phyloP scores from a whole-genome alignment of 2,329 filamentous ascomycete genomes.

The Stachybotrys elegans region DNA sequence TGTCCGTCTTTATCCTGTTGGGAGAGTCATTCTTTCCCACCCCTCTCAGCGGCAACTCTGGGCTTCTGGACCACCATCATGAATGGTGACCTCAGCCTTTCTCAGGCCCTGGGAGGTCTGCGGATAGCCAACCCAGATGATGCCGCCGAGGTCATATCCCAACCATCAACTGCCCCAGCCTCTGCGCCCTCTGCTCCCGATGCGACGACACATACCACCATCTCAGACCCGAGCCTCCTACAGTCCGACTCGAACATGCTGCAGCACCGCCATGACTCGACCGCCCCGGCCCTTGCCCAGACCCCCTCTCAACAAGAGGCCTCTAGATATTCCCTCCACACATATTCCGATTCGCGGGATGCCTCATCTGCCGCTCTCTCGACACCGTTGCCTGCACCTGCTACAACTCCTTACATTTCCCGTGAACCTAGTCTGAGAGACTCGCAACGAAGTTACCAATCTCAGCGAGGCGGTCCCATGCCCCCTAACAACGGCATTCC shows the following conservation, averaged over 20 bases:
- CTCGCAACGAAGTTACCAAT: conserved; percentile 53
- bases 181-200: conserved; percentile 14
- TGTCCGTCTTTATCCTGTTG: too few species aligned
- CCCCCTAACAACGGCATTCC: conserved; percentile 51
- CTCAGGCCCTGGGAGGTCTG: conserved; percentile 85
- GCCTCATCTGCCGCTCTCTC: conserved; percentile 58
- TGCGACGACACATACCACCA: conserved; percentile 9
- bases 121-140: conserved; percentile 96
- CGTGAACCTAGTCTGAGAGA: conserved; percentile 67
- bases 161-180: conserved; percentile 14
- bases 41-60: conserved; percentile 17
- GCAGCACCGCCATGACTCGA: conserved; percentile 15
- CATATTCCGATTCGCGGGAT: conserved; percentile 53
- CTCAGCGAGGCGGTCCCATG: conserved; percentile 47
- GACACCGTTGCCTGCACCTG: conserved; percentile 11
- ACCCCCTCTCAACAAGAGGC: conserved; percentile 14
- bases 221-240: conserved; percentile 9
- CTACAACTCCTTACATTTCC: conserved; percentile 36
- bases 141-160: conserved; percentile 36
- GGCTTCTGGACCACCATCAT: conserved; percentile 46
- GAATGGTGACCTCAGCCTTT: conserved; percentile 90
- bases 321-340: conserved; percentile 45
- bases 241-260: conserved; percentile 8
- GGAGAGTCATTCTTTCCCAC: too few species aligned
- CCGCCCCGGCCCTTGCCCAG: conserved; percentile 9